A percentile compares a stretch with the other conserved stretches of the same genome.
phyloP scores from a whole-genome alignment of 768 basidiomycete species.

The Russula virescens region DNA sequence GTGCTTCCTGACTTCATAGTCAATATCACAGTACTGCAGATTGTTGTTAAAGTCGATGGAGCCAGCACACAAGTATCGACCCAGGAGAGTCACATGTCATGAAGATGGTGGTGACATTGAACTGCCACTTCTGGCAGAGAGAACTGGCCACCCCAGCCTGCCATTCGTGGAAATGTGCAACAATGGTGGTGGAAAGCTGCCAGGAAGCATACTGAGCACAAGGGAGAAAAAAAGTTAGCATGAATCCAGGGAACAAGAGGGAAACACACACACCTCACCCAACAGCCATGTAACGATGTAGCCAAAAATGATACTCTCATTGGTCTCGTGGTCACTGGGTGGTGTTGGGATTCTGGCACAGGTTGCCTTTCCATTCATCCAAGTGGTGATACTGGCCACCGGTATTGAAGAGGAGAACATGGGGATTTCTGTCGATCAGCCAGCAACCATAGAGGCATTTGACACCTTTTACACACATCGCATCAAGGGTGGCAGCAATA shows the following conservation, averaged over 20 bases:
- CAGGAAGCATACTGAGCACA: conserved; percentile 63
- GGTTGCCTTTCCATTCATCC: conserved; percentile 98
- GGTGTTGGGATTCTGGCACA: conserved; percentile 98
- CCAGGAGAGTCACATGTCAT: conserved; percentile 98
- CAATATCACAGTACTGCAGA: conserved; percentile 97
- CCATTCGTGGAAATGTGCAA: conserved; percentile 99
- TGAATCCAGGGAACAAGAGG: conserved; percentile 2
- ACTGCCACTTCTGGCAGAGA: conserved; percentile 90
- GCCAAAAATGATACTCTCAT: conserved; percentile 96
- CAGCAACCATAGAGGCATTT: conserved; percentile 95
- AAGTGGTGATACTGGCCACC: conserved; percentile 79
- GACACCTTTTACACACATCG: conserved; percentile 85
- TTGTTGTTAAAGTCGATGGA: conserved; percentile 99
- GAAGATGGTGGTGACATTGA: conserved; percentile 98
- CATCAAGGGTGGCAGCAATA: conserved; percentile 66
- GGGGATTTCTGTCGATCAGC: conserved; percentile 96
- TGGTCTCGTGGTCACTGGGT: conserved; percentile 94
- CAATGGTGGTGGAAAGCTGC: conserved; percentile 78
- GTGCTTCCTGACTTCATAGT: conserved; percentile 97
- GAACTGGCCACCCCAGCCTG: conserved; percentile 95
- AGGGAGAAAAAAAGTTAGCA: conserved; percentile 10
- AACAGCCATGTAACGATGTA: conserved; percentile 99
- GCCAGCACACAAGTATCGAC: conserved; percentile 97
- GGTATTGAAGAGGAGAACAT: conserved; percentile 94
- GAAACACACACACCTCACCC: conserved; percentile 73